phyloP scores from a whole-genome alignment of 345 rosid species.

The Dipteronia sinensis region DNA sequence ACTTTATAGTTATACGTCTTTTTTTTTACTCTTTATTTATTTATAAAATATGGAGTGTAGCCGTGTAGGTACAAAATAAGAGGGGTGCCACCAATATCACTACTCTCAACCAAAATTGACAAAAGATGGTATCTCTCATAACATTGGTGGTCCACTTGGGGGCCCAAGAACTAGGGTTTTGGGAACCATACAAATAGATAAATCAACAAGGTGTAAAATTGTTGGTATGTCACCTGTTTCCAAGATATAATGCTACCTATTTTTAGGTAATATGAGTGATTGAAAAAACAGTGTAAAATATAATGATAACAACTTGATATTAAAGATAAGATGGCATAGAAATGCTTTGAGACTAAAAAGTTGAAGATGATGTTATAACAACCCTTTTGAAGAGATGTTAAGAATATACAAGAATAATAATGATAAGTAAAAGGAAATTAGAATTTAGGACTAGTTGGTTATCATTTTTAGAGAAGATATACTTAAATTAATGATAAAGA shows the following conservation, averaged over 20 bases:
- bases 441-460: too few relatives aligned
- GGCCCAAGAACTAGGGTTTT: not conserved
- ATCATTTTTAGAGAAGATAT: too few relatives aligned
- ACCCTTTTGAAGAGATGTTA: not conserved
- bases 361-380: not conserved
- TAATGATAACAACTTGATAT: not conserved
- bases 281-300: not conserved
- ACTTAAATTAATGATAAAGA: too few relatives aligned
- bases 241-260: not conserved
- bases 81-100: not conserved
- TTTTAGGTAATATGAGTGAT: not conserved
- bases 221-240: conserved; percentile 2
- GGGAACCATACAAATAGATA: not conserved
- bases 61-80: too few relatives aligned
- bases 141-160: not conserved
- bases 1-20: too few relatives aligned
- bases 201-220: not conserved
- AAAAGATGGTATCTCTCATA: not conserved
- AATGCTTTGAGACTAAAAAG: not conserved
- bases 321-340: not conserved
- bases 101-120: not conserved
- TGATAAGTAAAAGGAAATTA: not conserved
- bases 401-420: not conserved
- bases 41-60: not conserved
- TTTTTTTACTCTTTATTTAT: too few relatives aligned